Evolutionary conservation across 495 filamentous ascomycete genomes (phyloP).

Genomic region (Annulohypoxylon maeteangense): DNA sequence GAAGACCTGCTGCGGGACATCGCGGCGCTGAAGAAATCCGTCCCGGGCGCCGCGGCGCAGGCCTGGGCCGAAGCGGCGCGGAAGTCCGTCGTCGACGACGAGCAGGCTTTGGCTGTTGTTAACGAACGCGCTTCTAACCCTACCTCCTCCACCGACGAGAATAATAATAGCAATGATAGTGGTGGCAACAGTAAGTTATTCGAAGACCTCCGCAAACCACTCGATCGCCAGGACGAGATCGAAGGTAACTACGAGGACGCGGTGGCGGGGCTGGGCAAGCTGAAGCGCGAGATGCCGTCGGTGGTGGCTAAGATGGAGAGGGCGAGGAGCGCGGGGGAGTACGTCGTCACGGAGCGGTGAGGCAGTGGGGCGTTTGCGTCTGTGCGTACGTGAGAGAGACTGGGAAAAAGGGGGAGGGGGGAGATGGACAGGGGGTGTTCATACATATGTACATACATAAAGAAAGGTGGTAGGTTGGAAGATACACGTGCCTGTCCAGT

Average conservation of each 20-base stretch:
- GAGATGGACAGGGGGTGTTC: background rate
- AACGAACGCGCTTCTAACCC: constrained; percentile 33
- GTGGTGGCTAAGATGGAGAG: constrained; percentile 82
- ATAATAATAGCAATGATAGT: constrained; percentile 16
- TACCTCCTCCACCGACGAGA: constrained; percentile 14
- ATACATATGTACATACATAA: background rate
- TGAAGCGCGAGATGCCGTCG: constrained; percentile 72
- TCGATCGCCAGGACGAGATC: constrained; percentile 62
- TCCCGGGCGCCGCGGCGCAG: constrained; percentile 71
- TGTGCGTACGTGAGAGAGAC: background rate
- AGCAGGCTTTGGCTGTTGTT: constrained; percentile 55
- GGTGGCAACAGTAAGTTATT: background rate
- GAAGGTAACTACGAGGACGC: constrained; percentile 62
- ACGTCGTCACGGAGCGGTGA: constrained; percentile 57
- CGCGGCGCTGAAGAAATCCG: constrained; percentile 74
- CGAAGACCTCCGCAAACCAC: constrained; percentile 34
- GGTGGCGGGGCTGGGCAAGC: constrained; percentile 61
- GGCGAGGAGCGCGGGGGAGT: constrained; percentile 74
- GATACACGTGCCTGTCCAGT: background rate
- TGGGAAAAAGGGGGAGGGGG: background rate
- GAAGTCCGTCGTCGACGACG: constrained; percentile 57
- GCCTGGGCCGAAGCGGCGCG: constrained; percentile 64
- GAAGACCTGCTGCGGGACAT: constrained; percentile 80
- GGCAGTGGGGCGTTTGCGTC: background rate
- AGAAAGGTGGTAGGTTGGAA: background rate